These are phyloP conservation scores for Torrubiella hemipterigena DNA, from an alignment of 2,329 filamentous ascomycete genomes.

Conservation along the genomic window DNA sequence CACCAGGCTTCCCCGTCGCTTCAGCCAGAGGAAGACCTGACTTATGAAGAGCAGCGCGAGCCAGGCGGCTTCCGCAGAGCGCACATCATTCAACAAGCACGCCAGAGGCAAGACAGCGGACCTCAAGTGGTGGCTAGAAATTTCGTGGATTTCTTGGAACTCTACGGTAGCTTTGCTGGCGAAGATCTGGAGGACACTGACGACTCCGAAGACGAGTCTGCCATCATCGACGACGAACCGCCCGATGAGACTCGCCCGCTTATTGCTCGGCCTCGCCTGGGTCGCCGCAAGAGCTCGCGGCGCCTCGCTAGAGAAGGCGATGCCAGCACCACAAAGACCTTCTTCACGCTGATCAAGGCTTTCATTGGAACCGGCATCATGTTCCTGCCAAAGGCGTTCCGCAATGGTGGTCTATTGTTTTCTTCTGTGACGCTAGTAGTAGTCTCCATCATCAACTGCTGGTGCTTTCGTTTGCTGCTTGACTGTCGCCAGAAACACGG, in stretches of 20 bases:
- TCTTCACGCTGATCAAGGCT: slow-evolving; percentile 68
- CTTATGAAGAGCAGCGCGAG: slow-evolving; percentile 25
- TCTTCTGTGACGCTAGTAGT: slow-evolving; percentile 56
- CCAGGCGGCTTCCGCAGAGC: slow-evolving; percentile 37
- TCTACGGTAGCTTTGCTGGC: slow-evolving; percentile 68
- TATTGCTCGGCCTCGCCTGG: slow-evolving; percentile 23
- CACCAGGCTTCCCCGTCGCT: slow-evolving; percentile 27
- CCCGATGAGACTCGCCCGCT: slow-evolving; percentile 47
- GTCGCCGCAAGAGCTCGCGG: slow-evolving; percentile 39
- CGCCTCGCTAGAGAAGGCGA: slow-evolving; percentile 37
- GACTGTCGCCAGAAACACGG: slow-evolving; percentile 52
- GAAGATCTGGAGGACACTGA: slow-evolving; percentile 48
- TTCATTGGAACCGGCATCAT: slow-evolving; percentile 74
- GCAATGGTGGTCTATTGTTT: slow-evolving; percentile 66
- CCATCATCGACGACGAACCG: slow-evolving; percentile 35
- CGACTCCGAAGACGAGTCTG: slow-evolving; percentile 42
- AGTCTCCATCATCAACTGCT: slow-evolving; percentile 53
- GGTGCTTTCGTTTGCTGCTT: slow-evolving; percentile 62
- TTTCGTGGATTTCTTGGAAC: slow-evolving; percentile 64
- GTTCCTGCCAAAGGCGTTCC: slow-evolving; percentile 70
- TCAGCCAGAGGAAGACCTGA: slow-evolving; percentile 16
- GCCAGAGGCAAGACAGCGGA: slow-evolving; percentile 23
- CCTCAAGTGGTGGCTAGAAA: slow-evolving; percentile 48
- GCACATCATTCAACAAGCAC: slow-evolving; percentile 22
- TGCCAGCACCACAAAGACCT: slow-evolving; percentile 58